These are phyloP conservation scores for Chaetomium fimeti DNA, from an alignment of 495 filamentous ascomycete genomes.

Conservation along the genomic window DNA sequence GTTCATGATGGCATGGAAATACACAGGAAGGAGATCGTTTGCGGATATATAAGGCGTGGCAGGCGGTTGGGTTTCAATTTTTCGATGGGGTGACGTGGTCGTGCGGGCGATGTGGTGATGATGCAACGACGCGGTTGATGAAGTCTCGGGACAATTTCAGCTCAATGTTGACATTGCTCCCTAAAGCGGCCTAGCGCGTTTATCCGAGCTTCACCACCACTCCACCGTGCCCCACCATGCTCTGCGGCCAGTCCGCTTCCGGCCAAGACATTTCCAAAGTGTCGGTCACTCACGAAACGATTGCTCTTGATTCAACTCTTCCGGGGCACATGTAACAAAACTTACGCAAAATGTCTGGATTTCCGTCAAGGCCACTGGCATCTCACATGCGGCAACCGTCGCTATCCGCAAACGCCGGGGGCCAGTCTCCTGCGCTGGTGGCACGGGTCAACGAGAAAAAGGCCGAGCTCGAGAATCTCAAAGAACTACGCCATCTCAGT, in stretches of 20 bases:
- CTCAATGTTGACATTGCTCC: conserved; percentile 36
- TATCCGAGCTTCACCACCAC: neutral
- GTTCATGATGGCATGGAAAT: conserved; percentile 31
- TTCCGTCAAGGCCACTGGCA: conserved; percentile 55
- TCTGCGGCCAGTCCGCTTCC: neutral
- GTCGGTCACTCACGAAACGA: too few relatives aligned
- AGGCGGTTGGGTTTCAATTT: neutral
- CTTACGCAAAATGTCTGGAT: conserved; percentile 34
- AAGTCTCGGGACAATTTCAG: conserved; percentile 27
- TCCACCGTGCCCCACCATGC: conserved; percentile 1
- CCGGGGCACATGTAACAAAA: neutral
- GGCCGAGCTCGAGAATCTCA: conserved; percentile 84
- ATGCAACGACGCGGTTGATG: too few relatives aligned
- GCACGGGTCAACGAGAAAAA: conserved; percentile 92
- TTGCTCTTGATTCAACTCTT: neutral
- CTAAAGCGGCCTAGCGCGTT: conserved; percentile 29
- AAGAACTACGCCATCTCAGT: conserved; percentile 83
- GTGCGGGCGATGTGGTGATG: neutral
- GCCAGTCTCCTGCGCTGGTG: conserved; percentile 78
- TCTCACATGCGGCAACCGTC: conserved; percentile 64
- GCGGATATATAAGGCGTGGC: neutral
- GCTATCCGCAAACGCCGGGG: conserved; percentile 47
- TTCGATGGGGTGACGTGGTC: conserved; percentile 8
- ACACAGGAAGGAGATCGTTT: neutral
- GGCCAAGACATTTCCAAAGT: too few relatives aligned